phyloP scores from a whole-genome alignment of 2,329 filamentous ascomycete genomes.

The Drechslera avenae region DNA sequence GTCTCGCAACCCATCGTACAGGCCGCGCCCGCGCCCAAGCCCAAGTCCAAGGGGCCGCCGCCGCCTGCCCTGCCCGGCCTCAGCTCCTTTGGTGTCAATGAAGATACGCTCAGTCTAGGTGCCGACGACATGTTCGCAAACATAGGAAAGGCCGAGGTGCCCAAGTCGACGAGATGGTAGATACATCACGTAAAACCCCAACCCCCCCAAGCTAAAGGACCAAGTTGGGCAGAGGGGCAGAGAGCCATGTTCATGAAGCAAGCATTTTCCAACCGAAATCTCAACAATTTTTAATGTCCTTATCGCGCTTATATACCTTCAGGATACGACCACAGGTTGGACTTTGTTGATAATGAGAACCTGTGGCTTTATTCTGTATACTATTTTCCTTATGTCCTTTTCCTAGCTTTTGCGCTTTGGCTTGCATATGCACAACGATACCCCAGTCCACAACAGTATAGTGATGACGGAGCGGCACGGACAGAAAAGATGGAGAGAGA shows the following conservation, averaged over 20 bases:
- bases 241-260: conserved; percentile 29
- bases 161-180: conserved; percentile 30
- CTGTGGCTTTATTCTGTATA: conserved; percentile 28
- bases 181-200: not conserved
- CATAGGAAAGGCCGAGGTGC: conserved; percentile 26
- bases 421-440: conserved; percentile 47
- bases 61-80: conserved; percentile 49
- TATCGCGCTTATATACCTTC: conserved; percentile 31
- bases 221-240: not conserved
- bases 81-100: conserved; percentile 43
- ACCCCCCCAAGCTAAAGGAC: not conserved
- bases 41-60: conserved; percentile 44
- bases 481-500: conserved; percentile 2
- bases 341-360: conserved; percentile 28
- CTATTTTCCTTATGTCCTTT: conserved; percentile 21
- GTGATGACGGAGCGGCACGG: conserved; percentile 11
- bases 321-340: conserved; percentile 26
- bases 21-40: conserved; percentile 22
- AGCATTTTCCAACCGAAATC: conserved; percentile 31
- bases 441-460: conserved; percentile 40
- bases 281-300: conserved; percentile 37
- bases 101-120: conserved; percentile 40
- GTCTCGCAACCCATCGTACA: conserved; percentile 21
- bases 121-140: conserved; percentile 50
- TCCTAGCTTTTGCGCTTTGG: conserved; percentile 20